Evolutionary conservation across 2,329 filamentous ascomycete species (phyloP).

Genomic region (Penicillium sp.): DNA sequence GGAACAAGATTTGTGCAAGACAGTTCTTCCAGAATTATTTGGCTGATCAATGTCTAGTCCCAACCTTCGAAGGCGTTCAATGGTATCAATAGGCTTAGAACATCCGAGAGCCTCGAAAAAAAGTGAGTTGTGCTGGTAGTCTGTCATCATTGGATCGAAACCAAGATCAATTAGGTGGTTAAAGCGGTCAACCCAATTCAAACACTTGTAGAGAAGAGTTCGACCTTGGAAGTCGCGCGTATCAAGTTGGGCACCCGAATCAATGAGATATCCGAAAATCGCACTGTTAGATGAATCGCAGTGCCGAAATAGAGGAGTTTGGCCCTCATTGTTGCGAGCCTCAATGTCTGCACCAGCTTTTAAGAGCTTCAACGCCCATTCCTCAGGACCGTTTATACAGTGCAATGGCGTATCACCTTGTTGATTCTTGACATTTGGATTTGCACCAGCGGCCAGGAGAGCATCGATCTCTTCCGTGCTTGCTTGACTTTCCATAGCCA

Average conservation of each 20-base stretch:
- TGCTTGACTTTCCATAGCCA: neutral
- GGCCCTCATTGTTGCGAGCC: constrained; percentile 35
- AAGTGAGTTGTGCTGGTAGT: constrained; percentile 12
- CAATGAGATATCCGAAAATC: neutral
- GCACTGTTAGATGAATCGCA: neutral
- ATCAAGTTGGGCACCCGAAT: constrained; percentile 8
- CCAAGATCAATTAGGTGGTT: neutral
- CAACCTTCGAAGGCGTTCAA: neutral
- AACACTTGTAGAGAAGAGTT: constrained; percentile 7
- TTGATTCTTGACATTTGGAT: constrained; percentile 10
- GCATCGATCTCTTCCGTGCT: neutral
- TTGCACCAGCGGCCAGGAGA: constrained; percentile 8
- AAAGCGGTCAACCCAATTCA: neutral
- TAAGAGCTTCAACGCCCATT: neutral
- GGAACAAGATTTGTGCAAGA: constrained; percentile 4
- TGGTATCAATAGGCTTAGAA: neutral
- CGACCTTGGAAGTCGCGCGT: constrained; percentile 16
- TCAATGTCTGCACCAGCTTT: constrained; percentile 45
- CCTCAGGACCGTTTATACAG: neutral
- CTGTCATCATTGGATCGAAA: constrained; percentile 5
- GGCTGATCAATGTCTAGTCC: constrained; percentile 10
- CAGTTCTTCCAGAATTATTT: constrained; percentile 6
- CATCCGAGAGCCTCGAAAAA: neutral
- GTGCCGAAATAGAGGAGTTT: constrained; percentile 6
- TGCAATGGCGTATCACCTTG: constrained; percentile 12